Conservation (phyloP, 2,329 filamentous ascomycete genomes). For the Cladophialophora chaetospira region DNA sequence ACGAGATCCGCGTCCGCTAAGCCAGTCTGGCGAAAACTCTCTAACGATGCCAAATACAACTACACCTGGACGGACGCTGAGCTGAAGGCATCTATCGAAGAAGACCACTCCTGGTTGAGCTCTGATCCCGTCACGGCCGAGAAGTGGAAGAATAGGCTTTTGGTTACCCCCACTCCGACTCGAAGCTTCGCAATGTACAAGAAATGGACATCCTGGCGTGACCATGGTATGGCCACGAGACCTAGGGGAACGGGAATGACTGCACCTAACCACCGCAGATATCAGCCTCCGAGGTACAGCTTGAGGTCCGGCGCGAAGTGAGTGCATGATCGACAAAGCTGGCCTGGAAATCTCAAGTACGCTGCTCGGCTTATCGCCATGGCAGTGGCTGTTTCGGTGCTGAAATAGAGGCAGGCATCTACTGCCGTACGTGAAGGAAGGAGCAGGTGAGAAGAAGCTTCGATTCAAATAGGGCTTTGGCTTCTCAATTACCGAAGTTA, state of each 20-base stretch:
- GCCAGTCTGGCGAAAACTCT: slow-evolving; percentile 16
- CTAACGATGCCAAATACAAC: slow-evolving; percentile 9
- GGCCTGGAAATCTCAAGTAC: too few species aligned
- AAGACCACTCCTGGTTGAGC: slow-evolving; percentile 31
- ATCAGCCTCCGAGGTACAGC: too few species aligned
- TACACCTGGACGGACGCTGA: slow-evolving; percentile 32
- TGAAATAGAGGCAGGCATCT: too few species aligned
- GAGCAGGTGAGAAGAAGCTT: too few species aligned
- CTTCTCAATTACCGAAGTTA: too few species aligned
- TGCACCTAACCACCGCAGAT: too few species aligned
- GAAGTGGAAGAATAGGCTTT: slow-evolving; percentile 27
- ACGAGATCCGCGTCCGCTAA: neutral
- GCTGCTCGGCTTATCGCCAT: too few species aligned
- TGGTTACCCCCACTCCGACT: slow-evolving; percentile 30
- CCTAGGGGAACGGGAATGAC: neutral
- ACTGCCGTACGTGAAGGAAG: too few species aligned
- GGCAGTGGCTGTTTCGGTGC: too few species aligned
- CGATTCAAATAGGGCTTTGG: too few species aligned
- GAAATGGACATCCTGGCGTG: slow-evolving; percentile 31
- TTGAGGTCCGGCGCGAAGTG: too few species aligned
- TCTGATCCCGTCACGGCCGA: slow-evolving; percentile 25
- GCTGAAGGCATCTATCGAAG: slow-evolving; percentile 25
- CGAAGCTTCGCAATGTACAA: slow-evolving; percentile 31
- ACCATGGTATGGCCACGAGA: slow-evolving; percentile 28
- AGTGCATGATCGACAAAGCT: too few species aligned